Percentiles rank a stretch among this genome's conserved stretches.
Evolutionary conservation across 768 basidiomycete genomes (phyloP).

Genomic region (Suillus decipiens): DNA sequence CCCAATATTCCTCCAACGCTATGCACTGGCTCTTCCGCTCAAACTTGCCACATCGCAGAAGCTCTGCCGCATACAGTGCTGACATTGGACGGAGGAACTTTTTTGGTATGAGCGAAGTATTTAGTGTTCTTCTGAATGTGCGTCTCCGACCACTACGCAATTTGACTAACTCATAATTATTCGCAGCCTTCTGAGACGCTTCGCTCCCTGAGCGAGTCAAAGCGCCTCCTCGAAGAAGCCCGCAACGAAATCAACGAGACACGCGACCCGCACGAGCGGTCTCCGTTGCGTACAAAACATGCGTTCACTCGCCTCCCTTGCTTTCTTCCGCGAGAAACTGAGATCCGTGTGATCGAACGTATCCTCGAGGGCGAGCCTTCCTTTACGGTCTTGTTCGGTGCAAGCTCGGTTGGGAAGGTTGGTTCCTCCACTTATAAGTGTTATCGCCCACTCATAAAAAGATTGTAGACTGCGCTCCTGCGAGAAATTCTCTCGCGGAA

Average conservation of each 20-base stretch:
- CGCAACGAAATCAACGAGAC: conserved; percentile 72
- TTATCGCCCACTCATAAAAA: conserved; percentile 4
- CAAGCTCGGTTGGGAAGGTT: conserved; percentile 82
- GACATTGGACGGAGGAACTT: conserved; percentile 70
- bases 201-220: conserved; percentile 78
- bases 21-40: conserved; percentile 77
- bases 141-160: conserved; percentile 24
- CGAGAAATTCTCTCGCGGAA: conserved; percentile 72
- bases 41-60: conserved; percentile 63
- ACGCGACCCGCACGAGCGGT: conserved; percentile 45
- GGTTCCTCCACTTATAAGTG: conserved; percentile 3
- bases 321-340: conserved; percentile 69
- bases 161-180: conserved; percentile 15
- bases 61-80: conserved; percentile 57
- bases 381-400: conserved; percentile 80
- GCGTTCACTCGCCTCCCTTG: conserved; percentile 77
- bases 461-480: conserved; percentile 66
- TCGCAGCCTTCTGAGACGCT: conserved; percentile 75
- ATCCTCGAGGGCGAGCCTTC: conserved; percentile 68
- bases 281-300: conserved; percentile 70
- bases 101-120: conserved; percentile 79
- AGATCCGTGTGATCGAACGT: conserved; percentile 65
- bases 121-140: conserved; percentile 76
- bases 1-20: conserved; percentile 31
- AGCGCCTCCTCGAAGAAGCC: conserved; percentile 73